A percentile compares a stretch with the other conserved stretches of the same genome.
Conservation (phyloP, 208 protist species). For the Wallacemonas rigidus region DNA sequence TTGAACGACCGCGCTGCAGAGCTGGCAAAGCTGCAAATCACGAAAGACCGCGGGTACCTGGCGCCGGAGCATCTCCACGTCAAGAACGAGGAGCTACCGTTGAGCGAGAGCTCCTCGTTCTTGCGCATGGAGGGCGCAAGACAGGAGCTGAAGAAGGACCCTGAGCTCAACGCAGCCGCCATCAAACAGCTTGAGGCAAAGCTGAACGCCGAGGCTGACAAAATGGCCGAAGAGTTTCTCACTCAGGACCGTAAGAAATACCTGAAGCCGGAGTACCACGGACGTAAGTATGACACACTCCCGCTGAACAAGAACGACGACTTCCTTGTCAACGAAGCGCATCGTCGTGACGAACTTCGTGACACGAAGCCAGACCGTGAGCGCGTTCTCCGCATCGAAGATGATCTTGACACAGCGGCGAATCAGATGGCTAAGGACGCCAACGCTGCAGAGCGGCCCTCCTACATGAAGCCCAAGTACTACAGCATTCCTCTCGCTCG, state of each 20-base stretch:
- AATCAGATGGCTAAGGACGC: conserved; percentile 37
- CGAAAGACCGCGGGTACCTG: conserved; percentile 45
- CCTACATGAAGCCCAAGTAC: conserved; percentile 43
- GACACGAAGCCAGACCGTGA: conserved; percentile 25
- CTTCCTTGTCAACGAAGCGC: conserved; percentile 45
- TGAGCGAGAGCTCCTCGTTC: conserved; percentile 48
- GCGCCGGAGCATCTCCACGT: conserved; percentile 45
- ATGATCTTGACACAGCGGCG: conserved; percentile 25
- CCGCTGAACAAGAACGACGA: conserved; percentile 46
- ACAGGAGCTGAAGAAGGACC: conserved; percentile 36
- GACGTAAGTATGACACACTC: conserved; percentile 30
- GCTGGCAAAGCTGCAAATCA: conserved; percentile 39
- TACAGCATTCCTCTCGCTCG: conserved; percentile 32
- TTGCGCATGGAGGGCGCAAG: conserved; percentile 41
- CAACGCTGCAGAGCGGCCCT: conserved; percentile 38
- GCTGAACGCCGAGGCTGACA: conserved; percentile 37
- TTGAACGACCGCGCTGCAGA: conserved; percentile 50
- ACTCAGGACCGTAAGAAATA: conserved; percentile 39
- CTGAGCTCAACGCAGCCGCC: conserved; percentile 19
- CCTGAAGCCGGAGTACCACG: conserved; percentile 43
- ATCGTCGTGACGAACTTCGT: conserved; percentile 39
- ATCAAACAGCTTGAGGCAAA: conserved; percentile 27
- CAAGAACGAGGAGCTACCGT: conserved; percentile 45
- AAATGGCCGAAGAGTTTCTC: conserved; percentile 47
- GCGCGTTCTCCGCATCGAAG: conserved; percentile 26